A percentile compares a stretch with the other conserved stretches of the same genome.
phyloP scores from a whole-genome alignment of 2,329 filamentous ascomycete species.

The Hyphodiscus sp. region DNA sequence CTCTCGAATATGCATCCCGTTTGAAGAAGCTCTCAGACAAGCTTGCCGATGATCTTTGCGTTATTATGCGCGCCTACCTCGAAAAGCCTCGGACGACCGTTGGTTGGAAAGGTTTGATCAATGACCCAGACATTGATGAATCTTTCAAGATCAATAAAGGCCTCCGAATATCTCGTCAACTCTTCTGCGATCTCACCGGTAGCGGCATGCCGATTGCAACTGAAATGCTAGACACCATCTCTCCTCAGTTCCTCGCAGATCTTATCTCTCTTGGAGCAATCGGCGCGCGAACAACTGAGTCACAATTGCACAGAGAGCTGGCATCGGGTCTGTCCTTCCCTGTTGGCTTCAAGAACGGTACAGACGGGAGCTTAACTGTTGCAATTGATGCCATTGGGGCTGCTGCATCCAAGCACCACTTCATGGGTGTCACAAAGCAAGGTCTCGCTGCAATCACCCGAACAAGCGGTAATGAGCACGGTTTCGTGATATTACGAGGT shows the following conservation, averaged over 20 bases:
- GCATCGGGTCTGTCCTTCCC: slow-evolving; percentile 94
- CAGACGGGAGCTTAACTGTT: slow-evolving; percentile 83
- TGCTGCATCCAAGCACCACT: slow-evolving; percentile 82
- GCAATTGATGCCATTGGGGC: slow-evolving; percentile 95
- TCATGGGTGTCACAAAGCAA: slow-evolving; percentile 98
- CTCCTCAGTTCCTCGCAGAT: slow-evolving; percentile 94
- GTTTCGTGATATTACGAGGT: slow-evolving; percentile 91
- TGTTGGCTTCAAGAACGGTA: slow-evolving; percentile 99
- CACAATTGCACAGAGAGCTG: slow-evolving; percentile 91
- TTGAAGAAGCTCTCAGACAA: slow-evolving; percentile 72
- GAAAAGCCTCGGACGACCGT: slow-evolving; percentile 98
- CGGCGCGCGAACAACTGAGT: slow-evolving; percentile 92
- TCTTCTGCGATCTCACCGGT: slow-evolving; percentile 85
- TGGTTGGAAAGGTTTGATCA: slow-evolving; percentile 98
- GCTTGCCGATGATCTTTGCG: slow-evolving; percentile 75
- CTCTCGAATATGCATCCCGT: slow-evolving; percentile 79
- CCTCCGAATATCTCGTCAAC: slow-evolving; percentile 79
- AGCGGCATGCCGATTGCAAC: slow-evolving; percentile 90
- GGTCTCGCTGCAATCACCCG: slow-evolving; percentile 91
- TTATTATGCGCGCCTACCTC: slow-evolving; percentile 98
- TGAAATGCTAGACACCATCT: slow-evolving; percentile 99
- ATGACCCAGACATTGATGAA: slow-evolving; percentile 96
- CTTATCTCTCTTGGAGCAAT: slow-evolving; percentile 93
- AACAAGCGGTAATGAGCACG: slow-evolving; percentile 91
- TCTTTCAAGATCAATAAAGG: slow-evolving; percentile 99